These are phyloP conservation scores for Aspergillus texensis DNA, from an alignment of 2,329 filamentous ascomycete genomes.

Conservation along the genomic window DNA sequence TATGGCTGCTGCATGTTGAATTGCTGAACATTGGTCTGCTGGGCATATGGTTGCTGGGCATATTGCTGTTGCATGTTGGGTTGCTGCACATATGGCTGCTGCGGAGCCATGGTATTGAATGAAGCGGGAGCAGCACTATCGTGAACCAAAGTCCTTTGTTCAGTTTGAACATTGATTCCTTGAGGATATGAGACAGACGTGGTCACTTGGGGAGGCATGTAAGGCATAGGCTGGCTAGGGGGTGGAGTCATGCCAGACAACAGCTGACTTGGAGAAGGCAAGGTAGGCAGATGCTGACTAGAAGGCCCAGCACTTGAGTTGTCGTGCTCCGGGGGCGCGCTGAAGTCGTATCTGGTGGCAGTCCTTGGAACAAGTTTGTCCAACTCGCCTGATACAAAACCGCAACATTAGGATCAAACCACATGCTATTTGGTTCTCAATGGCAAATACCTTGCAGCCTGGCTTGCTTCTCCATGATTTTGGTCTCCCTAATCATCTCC, in stretches of 20 bases:
- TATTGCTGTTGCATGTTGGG: background rate
- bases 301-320: background rate
- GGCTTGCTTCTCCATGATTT: constrained; percentile 80
- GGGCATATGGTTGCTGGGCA: background rate
- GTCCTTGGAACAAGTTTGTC: constrained; percentile 6
- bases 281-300: background rate
- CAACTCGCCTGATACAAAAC: constrained; percentile 14
- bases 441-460: constrained; percentile 43
- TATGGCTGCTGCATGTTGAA: background rate
- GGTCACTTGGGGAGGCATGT: background rate
- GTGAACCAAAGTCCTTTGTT: background rate
- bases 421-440: background rate
- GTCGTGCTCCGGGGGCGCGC: background rate
- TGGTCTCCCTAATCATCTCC: constrained; percentile 93
- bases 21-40: no score
- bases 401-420: background rate
- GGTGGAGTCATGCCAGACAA: no score
- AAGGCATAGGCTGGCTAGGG: background rate
- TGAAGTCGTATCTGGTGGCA: background rate
- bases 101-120: constrained; percentile 7
- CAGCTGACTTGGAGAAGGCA: no score
- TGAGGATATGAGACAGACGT: background rate
- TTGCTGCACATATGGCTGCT: background rate
- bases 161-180: background rate
- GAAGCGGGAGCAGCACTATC: background rate